Percentiles rank a stretch among this genome's conserved stretches.
These are phyloP conservation scores for Penstemon barbatus DNA, from an alignment of 257 asterid genomes.

Conservation along the genomic window DNA sequence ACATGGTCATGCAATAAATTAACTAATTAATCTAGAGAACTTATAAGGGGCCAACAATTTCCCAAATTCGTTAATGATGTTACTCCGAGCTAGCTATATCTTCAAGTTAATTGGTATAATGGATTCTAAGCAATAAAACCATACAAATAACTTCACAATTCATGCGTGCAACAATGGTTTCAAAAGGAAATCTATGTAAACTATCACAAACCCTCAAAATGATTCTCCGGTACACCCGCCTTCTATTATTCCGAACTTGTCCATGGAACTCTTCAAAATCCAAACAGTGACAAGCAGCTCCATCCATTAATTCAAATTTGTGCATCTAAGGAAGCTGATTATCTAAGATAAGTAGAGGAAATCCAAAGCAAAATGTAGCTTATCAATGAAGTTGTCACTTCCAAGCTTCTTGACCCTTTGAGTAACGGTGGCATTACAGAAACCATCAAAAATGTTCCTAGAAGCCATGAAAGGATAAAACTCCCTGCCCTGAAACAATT, in stretches of 20 bases:
- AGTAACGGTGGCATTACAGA: conserved; percentile 92
- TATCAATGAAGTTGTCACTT: conserved; percentile 89
- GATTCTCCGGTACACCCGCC: neutral
- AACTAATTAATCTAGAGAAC: no score
- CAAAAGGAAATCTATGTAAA: neutral
- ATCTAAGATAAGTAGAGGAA: conserved; percentile 86
- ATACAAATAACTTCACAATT: conserved; percentile 13
- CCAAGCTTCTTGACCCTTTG: conserved; percentile 86
- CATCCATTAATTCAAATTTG: conserved; percentile 41
- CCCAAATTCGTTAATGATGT: neutral
- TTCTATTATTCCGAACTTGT: neutral
- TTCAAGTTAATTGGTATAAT: neutral
- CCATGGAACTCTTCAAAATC: neutral
- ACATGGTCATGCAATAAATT: no score
- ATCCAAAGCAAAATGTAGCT: conserved; percentile 87
- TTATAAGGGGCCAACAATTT: no score
- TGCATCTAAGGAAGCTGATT: conserved; percentile 28
- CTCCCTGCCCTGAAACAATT: conserved; percentile 69
- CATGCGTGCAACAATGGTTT: neutral
- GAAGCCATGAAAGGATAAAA: conserved; percentile 78
- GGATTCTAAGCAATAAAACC: neutral
- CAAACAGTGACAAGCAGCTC: conserved; percentile 17
- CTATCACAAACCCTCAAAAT: no score
- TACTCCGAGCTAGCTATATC: neutral
- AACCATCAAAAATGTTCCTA: conserved; percentile 96